phyloP scores from a whole-genome alignment of 768 basidiomycete genomes.

The Termitomyces heimii region DNA sequence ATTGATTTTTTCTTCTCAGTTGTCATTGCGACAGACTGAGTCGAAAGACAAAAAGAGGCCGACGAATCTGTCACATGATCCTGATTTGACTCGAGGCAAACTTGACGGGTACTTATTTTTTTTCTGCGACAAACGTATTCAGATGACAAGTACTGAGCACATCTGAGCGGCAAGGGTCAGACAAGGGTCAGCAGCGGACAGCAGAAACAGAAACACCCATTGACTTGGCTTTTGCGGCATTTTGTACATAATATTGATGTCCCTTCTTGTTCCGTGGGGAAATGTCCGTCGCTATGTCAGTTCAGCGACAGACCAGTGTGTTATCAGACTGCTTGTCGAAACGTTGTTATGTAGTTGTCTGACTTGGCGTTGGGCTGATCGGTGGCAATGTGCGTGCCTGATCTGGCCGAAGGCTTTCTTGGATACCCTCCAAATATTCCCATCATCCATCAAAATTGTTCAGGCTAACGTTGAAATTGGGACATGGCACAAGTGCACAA shows the following conservation, averaged over 20 bases:
- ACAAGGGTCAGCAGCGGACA: background rate
- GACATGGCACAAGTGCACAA: constrained; percentile 11
- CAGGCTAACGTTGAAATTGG: background rate
- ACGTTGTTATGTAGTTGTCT: background rate
- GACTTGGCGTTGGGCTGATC: background rate
- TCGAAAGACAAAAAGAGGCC: background rate
- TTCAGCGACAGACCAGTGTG: background rate
- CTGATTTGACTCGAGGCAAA: background rate
- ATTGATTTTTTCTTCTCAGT: constrained; percentile 7
- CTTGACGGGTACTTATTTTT: background rate
- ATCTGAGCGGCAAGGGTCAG: background rate
- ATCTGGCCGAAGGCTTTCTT: background rate
- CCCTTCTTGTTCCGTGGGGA: background rate
- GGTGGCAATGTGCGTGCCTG: background rate
- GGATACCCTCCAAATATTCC: background rate
- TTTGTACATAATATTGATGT: background rate
- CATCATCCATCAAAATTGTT: background rate
- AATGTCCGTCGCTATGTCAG: background rate
- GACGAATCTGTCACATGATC: constrained; percentile 1
- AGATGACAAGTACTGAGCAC: background rate
- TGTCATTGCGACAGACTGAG: constrained; percentile 9
- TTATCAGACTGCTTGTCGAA: background rate
- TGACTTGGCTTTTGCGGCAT: background rate
- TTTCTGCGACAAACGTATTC: background rate
- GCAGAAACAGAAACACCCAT: background rate